phyloP scores from a whole-genome alignment of 768 basidiomycete genomes.

The Paxillus ammoniavirescens region DNA sequence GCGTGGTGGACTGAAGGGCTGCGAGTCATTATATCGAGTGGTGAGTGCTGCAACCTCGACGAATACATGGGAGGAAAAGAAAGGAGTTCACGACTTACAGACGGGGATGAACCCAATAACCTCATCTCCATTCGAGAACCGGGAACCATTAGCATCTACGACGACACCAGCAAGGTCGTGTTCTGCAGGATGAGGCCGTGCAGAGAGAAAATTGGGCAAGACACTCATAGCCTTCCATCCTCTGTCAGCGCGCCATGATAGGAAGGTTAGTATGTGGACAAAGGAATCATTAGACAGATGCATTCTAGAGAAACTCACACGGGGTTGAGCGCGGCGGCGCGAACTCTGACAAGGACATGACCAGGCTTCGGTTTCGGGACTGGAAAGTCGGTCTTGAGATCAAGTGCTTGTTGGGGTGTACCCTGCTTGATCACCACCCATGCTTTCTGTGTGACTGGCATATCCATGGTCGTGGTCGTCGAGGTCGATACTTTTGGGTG shows the following conservation, averaged over 20 bases:
- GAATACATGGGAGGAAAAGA: too few species aligned
- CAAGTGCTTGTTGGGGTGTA: conserved; percentile 28
- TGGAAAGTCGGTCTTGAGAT: conserved; percentile 24
- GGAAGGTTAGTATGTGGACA: background rate
- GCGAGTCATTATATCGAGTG: background rate
- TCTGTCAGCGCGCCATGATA: conserved; percentile 31
- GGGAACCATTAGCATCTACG: conserved; percentile 50
- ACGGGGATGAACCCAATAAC: conserved; percentile 57
- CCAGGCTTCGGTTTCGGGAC: conserved; percentile 36
- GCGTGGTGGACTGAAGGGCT: conserved; percentile 34
- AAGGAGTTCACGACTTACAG: conserved; percentile 22
- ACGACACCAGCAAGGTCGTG: conserved; percentile 65
- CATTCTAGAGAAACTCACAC: too few species aligned
- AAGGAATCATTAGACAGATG: too few species aligned
- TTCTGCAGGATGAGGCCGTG: conserved; percentile 54
- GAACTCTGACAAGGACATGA: conserved; percentile 51
- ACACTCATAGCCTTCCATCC: conserved; percentile 57
- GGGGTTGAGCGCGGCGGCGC: conserved; percentile 65
- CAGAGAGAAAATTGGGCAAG: conserved; percentile 45
- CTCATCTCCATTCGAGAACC: conserved; percentile 56
- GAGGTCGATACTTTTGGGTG: too few species aligned
- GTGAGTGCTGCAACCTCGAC: too few species aligned
- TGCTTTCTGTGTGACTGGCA: conserved; percentile 26
- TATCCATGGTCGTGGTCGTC: too few species aligned
- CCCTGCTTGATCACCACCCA: conserved; percentile 33